Conservation (phyloP, 176 grass and related monocot genomes). For the Secale cereale region DNA sequence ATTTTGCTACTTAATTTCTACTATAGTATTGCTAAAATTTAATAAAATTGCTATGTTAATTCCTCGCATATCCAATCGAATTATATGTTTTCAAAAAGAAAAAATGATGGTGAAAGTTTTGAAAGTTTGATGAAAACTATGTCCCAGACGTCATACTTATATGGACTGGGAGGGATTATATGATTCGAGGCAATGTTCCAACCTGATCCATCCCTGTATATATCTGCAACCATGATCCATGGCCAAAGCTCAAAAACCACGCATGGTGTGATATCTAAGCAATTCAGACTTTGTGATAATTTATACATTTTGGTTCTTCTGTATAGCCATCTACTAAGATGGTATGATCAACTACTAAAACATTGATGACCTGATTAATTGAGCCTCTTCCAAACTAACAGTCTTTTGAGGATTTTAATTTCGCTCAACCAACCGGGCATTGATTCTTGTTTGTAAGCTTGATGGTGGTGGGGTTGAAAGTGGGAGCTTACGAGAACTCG, state of each 20-base stretch:
- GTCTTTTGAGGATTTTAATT: neutral
- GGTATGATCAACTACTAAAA: neutral
- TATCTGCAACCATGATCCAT: neutral
- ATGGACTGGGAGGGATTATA: neutral
- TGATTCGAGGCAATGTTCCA: neutral
- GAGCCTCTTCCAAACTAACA: neutral
- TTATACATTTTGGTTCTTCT: neutral
- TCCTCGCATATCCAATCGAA: neutral
- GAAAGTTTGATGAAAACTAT: neutral
- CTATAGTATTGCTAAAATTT: neutral
- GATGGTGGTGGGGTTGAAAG: constrained; percentile 92
- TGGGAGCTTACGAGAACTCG: constrained; percentile 79
- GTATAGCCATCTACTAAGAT: neutral
- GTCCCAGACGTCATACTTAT: neutral
- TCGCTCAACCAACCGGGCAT: neutral
- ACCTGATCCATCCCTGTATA: neutral
- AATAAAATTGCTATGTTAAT: neutral
- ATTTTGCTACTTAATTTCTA: neutral
- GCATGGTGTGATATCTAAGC: neutral
- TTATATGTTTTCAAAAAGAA: neutral
- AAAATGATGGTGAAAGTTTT: neutral
- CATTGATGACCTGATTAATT: neutral
- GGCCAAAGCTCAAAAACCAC: neutral
- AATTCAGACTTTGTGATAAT: neutral
- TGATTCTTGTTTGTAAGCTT: constrained; percentile 57